Evolutionary conservation across 208 protist species (phyloP), one percentile per base, ranked within the genome.

Genomic region (Acanthamoeba divionensis): DNA sequence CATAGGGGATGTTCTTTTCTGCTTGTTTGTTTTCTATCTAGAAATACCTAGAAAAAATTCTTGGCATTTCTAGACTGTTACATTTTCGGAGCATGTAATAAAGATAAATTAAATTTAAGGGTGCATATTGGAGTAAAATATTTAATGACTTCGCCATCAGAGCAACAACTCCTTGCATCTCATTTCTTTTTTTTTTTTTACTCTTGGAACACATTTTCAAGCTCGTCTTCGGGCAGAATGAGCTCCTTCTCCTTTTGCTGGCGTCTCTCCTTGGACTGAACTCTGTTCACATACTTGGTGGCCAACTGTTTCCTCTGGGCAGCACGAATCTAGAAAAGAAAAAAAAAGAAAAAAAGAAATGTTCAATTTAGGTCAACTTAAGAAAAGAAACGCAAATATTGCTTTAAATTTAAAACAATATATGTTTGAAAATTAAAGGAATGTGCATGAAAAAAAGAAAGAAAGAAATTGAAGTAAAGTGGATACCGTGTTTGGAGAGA

Each of bases 401-500:
- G n/a, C n/a, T n/a, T n/a, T n/a, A n/a, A n/a, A 65, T 33, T 21
- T 50, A 33, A 18, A 31, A 26, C 31, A 36, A 50, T 44, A 5
- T 5, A 9, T 9, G 57, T 80, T 5, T 29, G 2, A 18, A 26
- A 31, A 9, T 6, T 24, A 29, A 36, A 36, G n/a, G n/a, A n/a
- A n/a, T n/a, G n/a, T n/a, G n/a, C n/a, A n/a, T n/a, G n/a, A n/a
- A n/a, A n/a, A n/a, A n/a, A n/a, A n/a, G n/a, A n/a, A n/a, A n/a
- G n/a, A n/a, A n/a, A n/a, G n/a, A n/a, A n/a, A n/a, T n/a, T n/a
- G 1, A 33, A 18, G 29, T 26, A 52, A 12, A 5, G 15, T 8
- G 29, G 21, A 26, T 47, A 86, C 77, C 18, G n/a, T 65, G 77
- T 86, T 96, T 9, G 95, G 95, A 15, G 93, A 92, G 15, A 95